A percentile compares a stretch with the other conserved stretches of the same genome.
Conservation (phyloP, 176 grass and related monocot genomes). For the Carex cristatella region DNA sequence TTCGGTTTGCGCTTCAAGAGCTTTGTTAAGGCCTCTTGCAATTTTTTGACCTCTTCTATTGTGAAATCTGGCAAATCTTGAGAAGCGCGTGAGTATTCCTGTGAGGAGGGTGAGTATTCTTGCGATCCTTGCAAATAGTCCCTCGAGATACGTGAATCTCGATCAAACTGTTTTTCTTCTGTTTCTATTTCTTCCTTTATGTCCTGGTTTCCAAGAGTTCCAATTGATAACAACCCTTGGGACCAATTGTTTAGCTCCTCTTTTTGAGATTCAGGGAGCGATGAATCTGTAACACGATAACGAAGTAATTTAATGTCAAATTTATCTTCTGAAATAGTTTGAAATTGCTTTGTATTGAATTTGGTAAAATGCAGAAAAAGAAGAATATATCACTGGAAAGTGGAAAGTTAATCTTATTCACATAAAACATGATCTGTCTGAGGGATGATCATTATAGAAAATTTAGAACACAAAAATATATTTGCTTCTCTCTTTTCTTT, state of each 20-base stretch:
- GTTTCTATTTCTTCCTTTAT: constrained; percentile 23
- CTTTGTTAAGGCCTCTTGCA: constrained; percentile 63
- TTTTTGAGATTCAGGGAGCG: constrained; percentile 22
- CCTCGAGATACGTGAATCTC: not conserved
- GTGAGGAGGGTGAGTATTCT: not conserved
- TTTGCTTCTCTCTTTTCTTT: not conserved
- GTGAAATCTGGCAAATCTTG: constrained; percentile 59
- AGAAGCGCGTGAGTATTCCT: not conserved
- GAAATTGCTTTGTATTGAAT: not conserved
- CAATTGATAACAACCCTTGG: constrained; percentile 53
- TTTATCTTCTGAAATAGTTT: not conserved
- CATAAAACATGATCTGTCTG: not conserved
- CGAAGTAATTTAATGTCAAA: not conserved
- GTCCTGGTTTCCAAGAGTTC: constrained; percentile 47
- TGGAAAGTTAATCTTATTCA: not conserved
- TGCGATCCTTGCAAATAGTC: constrained; percentile 5
- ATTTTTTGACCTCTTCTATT: constrained; percentile 61
- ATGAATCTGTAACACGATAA: constrained; percentile 31
- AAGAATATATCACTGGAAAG: not conserved
- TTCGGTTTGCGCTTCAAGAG: constrained; percentile 43
- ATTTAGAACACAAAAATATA: not conserved
- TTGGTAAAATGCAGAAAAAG: not conserved
- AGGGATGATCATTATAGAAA: not conserved
- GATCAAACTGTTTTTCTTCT: constrained; percentile 4
- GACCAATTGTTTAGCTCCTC: constrained; percentile 33